Base-by-base conservation (phyloP, 2,329 filamentous ascomycete genomes). In the Ceratocystis colombiana region DNA sequence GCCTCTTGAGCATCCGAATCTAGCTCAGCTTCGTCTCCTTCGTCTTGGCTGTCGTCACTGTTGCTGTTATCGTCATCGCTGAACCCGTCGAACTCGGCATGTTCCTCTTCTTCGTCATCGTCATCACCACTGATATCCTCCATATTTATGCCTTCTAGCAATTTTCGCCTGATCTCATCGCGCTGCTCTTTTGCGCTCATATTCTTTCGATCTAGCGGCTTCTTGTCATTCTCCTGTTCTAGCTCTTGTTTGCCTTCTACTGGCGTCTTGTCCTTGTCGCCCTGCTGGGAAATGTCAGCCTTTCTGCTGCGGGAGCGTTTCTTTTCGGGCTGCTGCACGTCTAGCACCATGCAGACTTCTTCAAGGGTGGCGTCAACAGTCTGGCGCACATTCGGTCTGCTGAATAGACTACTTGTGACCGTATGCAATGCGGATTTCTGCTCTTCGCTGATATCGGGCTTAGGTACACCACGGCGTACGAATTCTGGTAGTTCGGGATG, bases 321-420 rank as follows among this genome's bases (percentile, higher is more conserved):
- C 70, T 77, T 79, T 53, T 79, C 77, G 0, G 81, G 80, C 65
- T 79, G 73, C 2, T 79, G 72, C 0, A 84, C 76, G 1, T 78
- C 75, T 17, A 85, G 73, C 2, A 76, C 73, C 59, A 75, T 72
- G 71, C 82, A 84, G 2, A 83, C 77, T 33, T 75, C 77, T 66
- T 75, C 74, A 15, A 84, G 70, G 1, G 81, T 82, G 70, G 78
- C 76, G 30, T 79, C 77, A 8, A 82, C 73, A 2, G 77, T 77
- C 62, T 79, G 76, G 69, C 78, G 79, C 64, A 84, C 81, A 37
- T 79, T 76, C 5, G 77, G 77, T 64, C 78, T 75, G 67, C 81
- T 84, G 71, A 79, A 84, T 2, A 85, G 74, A 6, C 77, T 78
- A 68, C 82, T 85, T 30, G 83, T 84, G 64, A 85, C 82, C 71